Base-by-base conservation (phyloP, 495 filamentous ascomycete species). In the Aspergillus olivimuriae region DNA sequence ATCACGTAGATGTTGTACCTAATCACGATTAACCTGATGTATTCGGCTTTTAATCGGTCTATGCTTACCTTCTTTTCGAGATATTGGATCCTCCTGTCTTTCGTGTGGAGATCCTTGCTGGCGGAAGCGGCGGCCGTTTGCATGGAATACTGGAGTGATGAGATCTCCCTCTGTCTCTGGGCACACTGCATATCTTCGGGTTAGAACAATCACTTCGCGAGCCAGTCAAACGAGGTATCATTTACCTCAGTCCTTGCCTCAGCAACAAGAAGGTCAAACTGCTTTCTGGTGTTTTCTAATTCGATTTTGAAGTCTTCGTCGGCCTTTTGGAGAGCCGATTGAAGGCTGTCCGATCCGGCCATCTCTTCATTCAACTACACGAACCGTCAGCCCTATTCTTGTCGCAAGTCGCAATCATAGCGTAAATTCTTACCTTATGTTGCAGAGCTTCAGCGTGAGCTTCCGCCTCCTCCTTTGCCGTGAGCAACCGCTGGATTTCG, bases 61-160 rank as follows among this genome's bases (percentile, higher is more conserved):
- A 9, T 1, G 14, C 42, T 28, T 56, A 70, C 70, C 57, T 73
- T 70, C 45, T 51, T 65, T 43, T 74, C 68, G 34, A 74, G 34
- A 16, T 65, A 47, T 1, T 58, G 52, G 21, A 69, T 58, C 24
- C 51, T 55, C 43, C 62, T 67, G 12, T 63, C 56, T 45, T 66
- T 66, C 5, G 46, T 41, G 41, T 65, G 63, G n/a, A 61, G 37
- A 6, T 68, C 58, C 16, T 56, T 70, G 1, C 48, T 39, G 11
- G 62, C 50, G 41, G 52, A 46, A 4, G 43, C 40, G 2, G 50
- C 53, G 16, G 55, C 48, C 39, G 48, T 44, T 26, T 68, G 57
- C 48, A 65, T 61, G 15, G 31, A 33, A 6, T 37, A 31, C 34
- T 56, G 61, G 19, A 70, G 34, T 4, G 49, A 47, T 0, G 21